phyloP scores from a whole-genome alignment of 2,329 filamentous ascomycete species.

The Colletotrichum australisinense region DNA sequence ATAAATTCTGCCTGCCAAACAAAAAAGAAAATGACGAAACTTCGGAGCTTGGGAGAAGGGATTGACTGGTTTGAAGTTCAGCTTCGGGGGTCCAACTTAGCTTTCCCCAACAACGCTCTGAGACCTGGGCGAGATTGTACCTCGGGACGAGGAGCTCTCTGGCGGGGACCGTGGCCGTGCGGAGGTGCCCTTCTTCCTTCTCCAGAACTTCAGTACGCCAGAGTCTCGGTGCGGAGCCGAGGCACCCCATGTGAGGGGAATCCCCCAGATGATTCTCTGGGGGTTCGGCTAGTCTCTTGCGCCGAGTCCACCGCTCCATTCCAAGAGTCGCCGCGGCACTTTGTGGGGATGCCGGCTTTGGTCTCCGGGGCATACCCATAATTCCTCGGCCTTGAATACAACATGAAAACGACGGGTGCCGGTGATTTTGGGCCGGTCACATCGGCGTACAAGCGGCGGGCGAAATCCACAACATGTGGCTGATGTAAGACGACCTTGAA shows the following conservation, averaged over 20 bases:
- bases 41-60: slow-evolving; percentile 11
- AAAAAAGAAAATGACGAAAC: neutral
- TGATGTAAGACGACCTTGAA: slow-evolving; percentile 5
- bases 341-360: slow-evolving; percentile 5
- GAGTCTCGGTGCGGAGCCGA: slow-evolving; percentile 28
- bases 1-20: neutral
- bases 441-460: neutral
- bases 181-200: slow-evolving; percentile 8
- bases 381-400: neutral
- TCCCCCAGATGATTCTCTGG: neutral
- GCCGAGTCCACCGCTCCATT: neutral
- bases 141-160: slow-evolving; percentile 29
- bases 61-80: slow-evolving; percentile 4
- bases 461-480: neutral
- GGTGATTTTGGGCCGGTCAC: neutral
- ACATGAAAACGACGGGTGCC: neutral
- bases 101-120: slow-evolving; percentile 7
- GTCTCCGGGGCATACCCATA: slow-evolving; percentile 20
- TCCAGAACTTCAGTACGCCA: neutral
- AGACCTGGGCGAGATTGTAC: slow-evolving; percentile 24
- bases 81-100: neutral
- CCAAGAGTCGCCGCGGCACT: neutral
- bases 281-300: neutral
- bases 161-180: slow-evolving; percentile 29
- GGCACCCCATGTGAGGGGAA: slow-evolving; percentile 31